Conservation (phyloP, 805 yeast genomes). For the Ogataea paradorogensis region DNA sequence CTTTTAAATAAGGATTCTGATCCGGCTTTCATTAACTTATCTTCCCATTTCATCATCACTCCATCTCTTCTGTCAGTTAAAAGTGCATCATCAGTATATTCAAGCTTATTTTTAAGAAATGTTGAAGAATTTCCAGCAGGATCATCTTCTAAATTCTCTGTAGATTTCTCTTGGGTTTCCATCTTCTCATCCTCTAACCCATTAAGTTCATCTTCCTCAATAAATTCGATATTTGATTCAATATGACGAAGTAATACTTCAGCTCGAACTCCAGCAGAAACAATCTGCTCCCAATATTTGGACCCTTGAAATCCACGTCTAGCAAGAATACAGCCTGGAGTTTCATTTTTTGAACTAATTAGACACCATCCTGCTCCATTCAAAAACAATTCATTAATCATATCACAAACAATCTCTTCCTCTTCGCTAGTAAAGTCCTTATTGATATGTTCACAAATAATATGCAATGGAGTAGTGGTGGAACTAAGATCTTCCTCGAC, state of each 20-base stretch:
- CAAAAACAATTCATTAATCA: conserved; percentile 68
- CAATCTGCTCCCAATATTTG: conserved; percentile 46
- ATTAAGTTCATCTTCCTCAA: conserved; percentile 39
- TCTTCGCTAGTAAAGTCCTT: conserved; percentile 40
- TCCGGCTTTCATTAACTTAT: conserved; percentile 74
- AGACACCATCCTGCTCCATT: conserved; percentile 94
- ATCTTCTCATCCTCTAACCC: conserved; percentile 11
- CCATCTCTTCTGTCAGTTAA: conserved; percentile 80
- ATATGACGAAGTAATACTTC: conserved; percentile 76
- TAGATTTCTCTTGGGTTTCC: conserved; percentile 14
- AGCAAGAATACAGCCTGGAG: conserved; percentile 80
- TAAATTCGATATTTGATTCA: conserved; percentile 60
- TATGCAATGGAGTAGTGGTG: conserved; percentile 80
- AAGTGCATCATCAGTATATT: conserved; percentile 65
- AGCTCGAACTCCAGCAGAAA: conserved; percentile 88
- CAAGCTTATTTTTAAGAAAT: conserved; percentile 63
- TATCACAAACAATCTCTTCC: conserved; percentile 41
- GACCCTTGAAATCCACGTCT: conserved; percentile 44
- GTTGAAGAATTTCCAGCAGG: conserved; percentile 65
- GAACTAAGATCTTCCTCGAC: conserved; percentile 36
- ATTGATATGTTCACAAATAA: conserved; percentile 55
- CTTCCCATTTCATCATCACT: conserved; percentile 98
- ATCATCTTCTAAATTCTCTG: conserved; percentile 33
- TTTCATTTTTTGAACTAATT: conserved; percentile 63
- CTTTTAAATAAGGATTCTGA: conserved; percentile 67